Percentiles rank a stretch among this genome's conserved stretches.
phyloP scores from a whole-genome alignment of 306 rosid genomes.

The Lablab purpureus region DNA sequence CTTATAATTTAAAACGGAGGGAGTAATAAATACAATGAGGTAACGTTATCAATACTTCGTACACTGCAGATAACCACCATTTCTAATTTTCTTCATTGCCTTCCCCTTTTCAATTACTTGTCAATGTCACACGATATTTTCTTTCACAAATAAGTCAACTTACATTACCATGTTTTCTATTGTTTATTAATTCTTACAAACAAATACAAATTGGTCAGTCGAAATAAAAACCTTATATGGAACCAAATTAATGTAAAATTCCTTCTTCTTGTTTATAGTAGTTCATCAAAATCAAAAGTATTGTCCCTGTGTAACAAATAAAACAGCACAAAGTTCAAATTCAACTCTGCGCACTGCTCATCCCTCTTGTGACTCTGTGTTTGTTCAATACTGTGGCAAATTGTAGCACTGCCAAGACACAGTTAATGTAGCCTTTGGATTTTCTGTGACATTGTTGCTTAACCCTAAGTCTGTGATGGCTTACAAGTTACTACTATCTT shows the following conservation, averaged over 20 bases:
- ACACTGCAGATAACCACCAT: neutral
- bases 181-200: neutral
- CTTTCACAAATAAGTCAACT: neutral
- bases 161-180: neutral
- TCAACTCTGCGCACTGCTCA: neutral
- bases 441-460: slow-evolving; percentile 4
- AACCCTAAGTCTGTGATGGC: neutral
- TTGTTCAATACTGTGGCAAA: neutral
- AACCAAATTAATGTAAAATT: neutral
- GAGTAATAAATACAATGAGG: slow-evolving; percentile 17
- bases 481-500: slow-evolving; percentile 20
- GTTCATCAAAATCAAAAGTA: neutral
- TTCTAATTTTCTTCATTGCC: neutral
- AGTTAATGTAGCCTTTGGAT: slow-evolving; percentile 19
- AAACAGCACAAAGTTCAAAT: slow-evolving; percentile 21
- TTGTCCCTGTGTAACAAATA: neutral
- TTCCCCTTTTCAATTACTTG: neutral
- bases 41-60: neutral
- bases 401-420: slow-evolving; percentile 4
- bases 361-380: slow-evolving; percentile 6
- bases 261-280: neutral
- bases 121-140: neutral
- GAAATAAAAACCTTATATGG: neutral
- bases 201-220: neutral
- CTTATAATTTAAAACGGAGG: too few species aligned